Evolutionary conservation across 2,329 filamentous ascomycete species (phyloP).

Genomic region (Drechslerella coelobrocha): DNA sequence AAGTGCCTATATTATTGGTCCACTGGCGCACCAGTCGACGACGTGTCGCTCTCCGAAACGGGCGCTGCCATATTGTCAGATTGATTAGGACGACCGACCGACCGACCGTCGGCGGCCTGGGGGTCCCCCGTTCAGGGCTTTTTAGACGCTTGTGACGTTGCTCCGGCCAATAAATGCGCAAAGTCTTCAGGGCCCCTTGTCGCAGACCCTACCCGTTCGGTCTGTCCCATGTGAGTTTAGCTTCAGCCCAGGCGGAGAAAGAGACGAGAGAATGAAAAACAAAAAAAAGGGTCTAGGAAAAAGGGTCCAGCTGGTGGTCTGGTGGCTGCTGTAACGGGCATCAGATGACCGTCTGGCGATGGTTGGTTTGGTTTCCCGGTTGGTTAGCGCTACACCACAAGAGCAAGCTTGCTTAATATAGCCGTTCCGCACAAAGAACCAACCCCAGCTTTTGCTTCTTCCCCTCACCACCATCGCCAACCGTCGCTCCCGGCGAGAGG

Average conservation of each 20-base stretch:
- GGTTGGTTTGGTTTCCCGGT: background rate
- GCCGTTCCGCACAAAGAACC: background rate
- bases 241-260: slow-evolving; percentile 2
- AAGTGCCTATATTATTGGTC: background rate
- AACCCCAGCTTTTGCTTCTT: background rate
- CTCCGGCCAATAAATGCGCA: no score
- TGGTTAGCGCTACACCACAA: background rate
- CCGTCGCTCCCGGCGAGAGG: slow-evolving; percentile 5
- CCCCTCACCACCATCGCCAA: slow-evolving; percentile 17
- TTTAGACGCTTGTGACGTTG: no score
- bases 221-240: no score
- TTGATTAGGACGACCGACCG: no score
- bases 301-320: slow-evolving; percentile 27
- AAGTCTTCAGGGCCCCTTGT: no score
- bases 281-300: background rate
- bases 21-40: background rate
- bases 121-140: no score
- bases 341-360: background rate
- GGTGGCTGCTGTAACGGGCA: background rate
- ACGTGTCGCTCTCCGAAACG: no score
- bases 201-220: no score
- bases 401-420: background rate
- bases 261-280: background rate
- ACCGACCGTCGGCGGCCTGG: no score
- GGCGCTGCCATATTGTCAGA: no score